A percentile compares a stretch with the other conserved stretches of the same genome.
Conservation (phyloP, 78 protist species). For the Dictyostelium citrinum region DNA sequence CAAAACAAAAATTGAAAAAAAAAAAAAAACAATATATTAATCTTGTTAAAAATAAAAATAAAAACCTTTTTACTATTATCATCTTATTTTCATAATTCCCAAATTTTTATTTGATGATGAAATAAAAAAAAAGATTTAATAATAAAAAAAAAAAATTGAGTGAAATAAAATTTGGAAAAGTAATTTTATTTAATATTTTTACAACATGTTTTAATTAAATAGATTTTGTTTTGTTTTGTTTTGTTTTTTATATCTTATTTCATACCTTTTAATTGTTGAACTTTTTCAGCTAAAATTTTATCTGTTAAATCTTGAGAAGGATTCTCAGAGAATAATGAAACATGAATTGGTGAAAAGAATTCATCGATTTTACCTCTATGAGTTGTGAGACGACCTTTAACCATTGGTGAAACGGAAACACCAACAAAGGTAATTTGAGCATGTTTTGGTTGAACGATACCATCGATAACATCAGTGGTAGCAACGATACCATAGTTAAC, state of each 20-base stretch:
- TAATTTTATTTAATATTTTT: neutral
- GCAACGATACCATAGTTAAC: slow-evolving; percentile 60
- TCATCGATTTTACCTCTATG: slow-evolving; percentile 47
- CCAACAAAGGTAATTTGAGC: slow-evolving; percentile 68
- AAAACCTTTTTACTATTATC: too few relatives aligned
- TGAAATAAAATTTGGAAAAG: neutral
- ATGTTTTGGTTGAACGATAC: neutral
- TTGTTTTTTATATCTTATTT: neutral
- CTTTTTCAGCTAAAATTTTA: neutral
- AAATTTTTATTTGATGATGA: too few relatives aligned
- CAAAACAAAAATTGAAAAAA: neutral
- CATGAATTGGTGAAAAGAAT: slow-evolving; percentile 19
- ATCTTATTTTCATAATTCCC: too few relatives aligned
- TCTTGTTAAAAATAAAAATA: too few relatives aligned
- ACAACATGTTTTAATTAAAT: neutral
- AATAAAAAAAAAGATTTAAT: too few relatives aligned
- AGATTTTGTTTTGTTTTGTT: neutral
- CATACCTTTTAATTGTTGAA: slow-evolving; percentile 47
- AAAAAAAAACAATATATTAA: too few relatives aligned
- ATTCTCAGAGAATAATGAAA: slow-evolving; percentile 15
- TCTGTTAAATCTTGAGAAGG: slow-evolving; percentile 27
- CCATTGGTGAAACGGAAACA: slow-evolving; percentile 27
- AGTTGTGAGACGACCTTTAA: slow-evolving; percentile 31
- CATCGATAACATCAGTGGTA: slow-evolving; percentile 32
- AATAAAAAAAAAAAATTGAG: too few relatives aligned